A percentile compares a stretch with the other conserved stretches of the same genome.
Evolutionary conservation across 305 asterid genomes (phyloP).

Genomic region (Fraxinus albicans): DNA sequence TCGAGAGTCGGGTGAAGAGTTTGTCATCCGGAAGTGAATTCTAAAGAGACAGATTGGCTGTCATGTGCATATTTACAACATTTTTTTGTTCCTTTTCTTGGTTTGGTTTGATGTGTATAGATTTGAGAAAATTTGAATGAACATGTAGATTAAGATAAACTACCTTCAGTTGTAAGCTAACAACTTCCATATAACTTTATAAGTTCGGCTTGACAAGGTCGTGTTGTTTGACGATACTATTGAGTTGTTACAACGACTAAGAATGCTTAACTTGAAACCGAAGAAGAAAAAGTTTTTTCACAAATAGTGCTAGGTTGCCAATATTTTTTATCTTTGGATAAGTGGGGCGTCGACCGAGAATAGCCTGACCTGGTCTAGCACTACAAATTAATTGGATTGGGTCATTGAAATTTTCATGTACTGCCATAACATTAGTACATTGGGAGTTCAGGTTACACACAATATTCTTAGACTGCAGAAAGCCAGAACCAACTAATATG

Average conservation of each 20-base stretch:
- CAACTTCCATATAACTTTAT: conserved; percentile 5
- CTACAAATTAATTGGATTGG: background rate
- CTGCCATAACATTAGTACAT: too few relatives aligned
- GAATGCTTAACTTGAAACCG: background rate
- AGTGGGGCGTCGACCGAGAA: background rate
- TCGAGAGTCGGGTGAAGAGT: conserved; percentile 62
- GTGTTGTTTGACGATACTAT: background rate
- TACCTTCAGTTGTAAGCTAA: background rate
- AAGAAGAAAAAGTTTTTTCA: too few relatives aligned
- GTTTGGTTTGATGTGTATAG: background rate
- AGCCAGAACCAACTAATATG: too few relatives aligned
- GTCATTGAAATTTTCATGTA: too few relatives aligned
- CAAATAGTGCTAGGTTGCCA: background rate
- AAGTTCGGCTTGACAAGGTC: background rate
- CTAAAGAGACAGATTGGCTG: background rate
- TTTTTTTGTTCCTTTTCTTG: background rate
- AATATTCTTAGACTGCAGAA: too few relatives aligned
- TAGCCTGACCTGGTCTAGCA: background rate
- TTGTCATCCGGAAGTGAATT: conserved; percentile 48
- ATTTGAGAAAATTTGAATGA: background rate
- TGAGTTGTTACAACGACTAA: background rate
- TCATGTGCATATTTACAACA: background rate
- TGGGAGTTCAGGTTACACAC: too few relatives aligned
- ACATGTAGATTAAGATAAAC: background rate
- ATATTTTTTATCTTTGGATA: background rate